Base-by-base conservation (phyloP, 1,284 basidiomycete species). In the Moesziomyces sp. region DNA sequence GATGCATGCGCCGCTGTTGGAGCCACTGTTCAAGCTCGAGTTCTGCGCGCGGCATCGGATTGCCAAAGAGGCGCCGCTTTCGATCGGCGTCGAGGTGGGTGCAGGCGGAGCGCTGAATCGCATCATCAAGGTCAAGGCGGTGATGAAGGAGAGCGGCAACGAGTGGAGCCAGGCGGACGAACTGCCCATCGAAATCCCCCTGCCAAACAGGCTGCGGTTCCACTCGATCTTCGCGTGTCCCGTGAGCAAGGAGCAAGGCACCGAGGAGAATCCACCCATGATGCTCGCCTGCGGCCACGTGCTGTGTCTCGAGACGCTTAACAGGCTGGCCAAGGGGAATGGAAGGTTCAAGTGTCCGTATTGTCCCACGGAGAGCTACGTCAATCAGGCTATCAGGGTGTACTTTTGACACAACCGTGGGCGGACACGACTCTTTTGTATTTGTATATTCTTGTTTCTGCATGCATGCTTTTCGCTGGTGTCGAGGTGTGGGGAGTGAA, bases 201-300 rank as follows among this genome's bases (percentile, higher is more conserved):
- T 99, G 13, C 90, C 92, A 0, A 45, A 73, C 2, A 91, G 94
- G 78, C 88, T 83, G 23, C 65, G 93, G 30, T 98, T 96, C 85
- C 97, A 99, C 84, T 97, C 94, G 1, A 92, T 97, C 63, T 99
- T 99, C 84, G 91, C 94, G 45, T 99, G 97, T 84, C 94, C 97
- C 1, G 96, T 99, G 30, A 96, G 93, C 16, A 99, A 98, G 85
- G 96, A 99, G 82, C 94, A 97, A 85, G 90, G 93, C 14, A 96
- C 93, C 1, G 92, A 94, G 54, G 84, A 88, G 62, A 99, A 99
- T 84, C 97, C 95, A 21, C 96, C 96, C 0, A 97, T 97, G 93
- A 95, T 97, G 92, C 90, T 99, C 87, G 86, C 87, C 1, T 99
- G 96, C 83, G 96, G 96, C 0, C 97, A 99, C 56, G 76, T 77